Base-by-base conservation (phyloP, 2,329 filamentous ascomycete genomes). In the Pyrenochaeta sp. region DNA sequence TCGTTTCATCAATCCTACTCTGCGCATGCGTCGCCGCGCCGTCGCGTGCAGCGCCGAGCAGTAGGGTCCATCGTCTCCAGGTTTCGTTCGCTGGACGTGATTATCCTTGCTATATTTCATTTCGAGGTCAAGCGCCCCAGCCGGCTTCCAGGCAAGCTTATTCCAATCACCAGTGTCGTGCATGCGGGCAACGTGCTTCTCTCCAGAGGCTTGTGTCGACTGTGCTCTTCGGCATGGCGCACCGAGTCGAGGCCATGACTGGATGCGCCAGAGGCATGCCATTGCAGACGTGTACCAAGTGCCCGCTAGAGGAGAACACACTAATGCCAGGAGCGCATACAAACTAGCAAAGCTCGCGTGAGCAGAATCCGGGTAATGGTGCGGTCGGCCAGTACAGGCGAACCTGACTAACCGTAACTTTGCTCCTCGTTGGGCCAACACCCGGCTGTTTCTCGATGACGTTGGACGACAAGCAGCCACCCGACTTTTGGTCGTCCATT, bases 111-210 rank as follows among this genome's bases (percentile, higher is more conserved):
- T 58, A 22, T 8, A 19, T 46, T 56, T 60, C 63, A 55, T 67
- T 54, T 66, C 61, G 49, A 63, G 54, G 58, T 54, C 51, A 76
- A 69, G 67, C 73, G 73, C 74, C 66, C 46, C 66, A 72, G 62
- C 73, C 72, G 69, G 64, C 61, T 64, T 52, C 43, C 61, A 67
- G 56, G 56, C 71, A 67, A 67, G 65, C 62, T 60, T 61, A 56
- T 67, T 58, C 57, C 55, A 53, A 27, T 56, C 28, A 42, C 51
- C 59, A 32, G 60, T 49, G 47, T 44, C 52, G 59, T 52, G 54
- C 44, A 66, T 72, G 72, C 65, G 72, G 69, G 71, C 69, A 67
- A 65, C 40, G 15, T 51, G 49, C 45, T 52, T 61, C 52, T 58
- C 42, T 46, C 55, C 56, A 53, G 45, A 53, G 62, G 64, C 64